Conservation (phyloP, 2,329 filamentous ascomycete genomes). For the Venturia nashicola region DNA sequence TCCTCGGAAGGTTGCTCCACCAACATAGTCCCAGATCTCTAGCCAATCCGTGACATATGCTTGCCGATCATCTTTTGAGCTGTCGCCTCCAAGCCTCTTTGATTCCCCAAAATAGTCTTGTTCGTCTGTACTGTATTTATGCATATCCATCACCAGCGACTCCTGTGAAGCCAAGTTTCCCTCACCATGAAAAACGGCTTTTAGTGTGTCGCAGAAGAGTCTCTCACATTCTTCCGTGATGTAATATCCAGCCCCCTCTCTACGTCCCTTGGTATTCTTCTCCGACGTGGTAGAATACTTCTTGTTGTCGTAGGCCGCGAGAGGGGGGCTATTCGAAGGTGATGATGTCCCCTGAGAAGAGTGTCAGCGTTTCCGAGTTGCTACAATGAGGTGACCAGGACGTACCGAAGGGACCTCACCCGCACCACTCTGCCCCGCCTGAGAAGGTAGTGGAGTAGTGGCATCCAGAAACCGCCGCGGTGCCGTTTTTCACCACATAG, state of each 20-base stretch:
- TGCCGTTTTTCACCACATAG: constrained; percentile 65
- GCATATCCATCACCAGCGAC: constrained; percentile 80
- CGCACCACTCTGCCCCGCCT: constrained; percentile 42
- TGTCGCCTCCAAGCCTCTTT: neutral
- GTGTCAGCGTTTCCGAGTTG: neutral
- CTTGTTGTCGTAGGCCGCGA: constrained; percentile 56
- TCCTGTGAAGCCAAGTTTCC: constrained; percentile 62
- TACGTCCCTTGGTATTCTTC: constrained; percentile 27
- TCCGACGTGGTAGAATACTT: constrained; percentile 35
- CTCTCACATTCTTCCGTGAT: constrained; percentile 99
- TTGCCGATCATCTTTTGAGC: constrained; percentile 1
- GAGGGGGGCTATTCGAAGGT: constrained; percentile 80
- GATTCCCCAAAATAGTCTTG: neutral
- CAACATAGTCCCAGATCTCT: constrained; percentile 76
- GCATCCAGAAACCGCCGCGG: constrained; percentile 64
- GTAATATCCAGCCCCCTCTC: constrained; percentile 80
- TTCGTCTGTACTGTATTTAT: constrained; percentile 14
- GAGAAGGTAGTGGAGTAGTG: constrained; percentile 93
- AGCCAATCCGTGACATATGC: constrained; percentile 49
- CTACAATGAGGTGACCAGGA: neutral
- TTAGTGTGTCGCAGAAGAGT: constrained; percentile 97
- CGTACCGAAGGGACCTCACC: constrained; percentile 32
- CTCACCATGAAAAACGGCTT: constrained; percentile 92
- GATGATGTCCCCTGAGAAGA: constrained; percentile 60
- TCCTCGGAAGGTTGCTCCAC: constrained; percentile 72